These are phyloP conservation scores for Aureobasidium subglaciale DNA, from an alignment of 2,329 filamentous ascomycete genomes.

Conservation along the genomic window DNA sequence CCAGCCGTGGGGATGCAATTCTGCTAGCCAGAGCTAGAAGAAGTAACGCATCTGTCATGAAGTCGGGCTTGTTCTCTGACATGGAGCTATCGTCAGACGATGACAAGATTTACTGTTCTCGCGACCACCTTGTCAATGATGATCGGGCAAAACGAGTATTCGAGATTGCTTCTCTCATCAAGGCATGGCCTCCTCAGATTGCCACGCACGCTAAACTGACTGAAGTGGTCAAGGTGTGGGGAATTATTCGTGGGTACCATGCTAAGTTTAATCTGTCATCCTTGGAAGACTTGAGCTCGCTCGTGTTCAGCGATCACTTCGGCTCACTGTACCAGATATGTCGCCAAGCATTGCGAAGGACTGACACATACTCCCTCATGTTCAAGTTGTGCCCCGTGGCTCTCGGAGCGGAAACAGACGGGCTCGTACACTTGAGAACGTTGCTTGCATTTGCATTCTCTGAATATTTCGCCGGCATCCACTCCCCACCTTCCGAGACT, in stretches of 20 bases:
- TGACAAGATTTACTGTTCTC: neutral
- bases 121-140: neutral
- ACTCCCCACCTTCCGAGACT: neutral
- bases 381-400: conserved; percentile 2
- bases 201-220: neutral
- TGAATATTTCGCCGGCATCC: conserved; percentile 2
- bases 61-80: neutral
- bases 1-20: neutral
- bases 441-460: conserved; percentile 13
- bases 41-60: neutral
- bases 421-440: neutral
- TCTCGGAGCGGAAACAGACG: neutral
- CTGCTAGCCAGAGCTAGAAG: neutral
- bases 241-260: neutral
- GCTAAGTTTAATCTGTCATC: neutral
- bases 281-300: neutral
- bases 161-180: neutral
- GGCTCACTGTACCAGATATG: conserved; percentile 4
- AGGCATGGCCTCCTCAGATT: neutral
- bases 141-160: neutral
- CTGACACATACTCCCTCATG: neutral
- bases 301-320: neutral
- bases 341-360: neutral
- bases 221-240: neutral
- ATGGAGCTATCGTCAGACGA: neutral